Evolutionary conservation across 805 yeast genomes (phyloP), one percentile per base, ranked within the genome.

Genomic region (Schizosaccharomyces octosporus): DNA sequence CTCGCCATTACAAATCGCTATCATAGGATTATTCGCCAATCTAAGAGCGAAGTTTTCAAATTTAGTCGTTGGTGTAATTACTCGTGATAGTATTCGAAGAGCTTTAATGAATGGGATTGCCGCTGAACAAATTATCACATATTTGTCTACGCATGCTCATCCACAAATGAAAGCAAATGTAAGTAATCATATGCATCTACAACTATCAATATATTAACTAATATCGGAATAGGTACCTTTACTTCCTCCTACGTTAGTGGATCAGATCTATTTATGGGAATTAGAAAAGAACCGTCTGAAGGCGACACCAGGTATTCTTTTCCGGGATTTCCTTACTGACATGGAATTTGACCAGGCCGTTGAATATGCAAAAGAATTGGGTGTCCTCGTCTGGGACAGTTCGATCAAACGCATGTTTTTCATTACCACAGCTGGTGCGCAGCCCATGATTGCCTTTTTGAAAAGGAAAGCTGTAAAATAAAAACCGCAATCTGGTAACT

Each of bases 171-270:
- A 81, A 62, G 76, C 83, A 21, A 55, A 55, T 55, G 59, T 36
- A 36, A 36, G 41, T 36, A 24, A 13, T 9, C 2, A 3, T 13
- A 9, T 17, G 27, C 29, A 24, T 48, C 11, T 13, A 15, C 2
- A 24, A 11, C 13, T 11, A 24, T 48, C 11, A 27, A 11, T 9
- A 11, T 13, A 11, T 13, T 36, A 36, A 36, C 41, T 2, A 36
- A 36, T 13, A 36, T 36, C 4, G 7, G 4, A 6, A 77, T 78
- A 64, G 79, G 81, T 65, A 69, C 78, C 64, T 67, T 81, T 63
- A 82, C 83, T 93, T 13, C 97, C 97, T 3, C 95, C 97, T 0
- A 93, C 95, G 0, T 95, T 93, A n/a, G 85, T 87, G 0, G 99
- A 93, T 72, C 99, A 93, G 70, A 86, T 93, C 66, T 83, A 82